Evolutionary conservation across 2,329 filamentous ascomycete species (phyloP).

Genomic region (Aspergillus latus): DNA sequence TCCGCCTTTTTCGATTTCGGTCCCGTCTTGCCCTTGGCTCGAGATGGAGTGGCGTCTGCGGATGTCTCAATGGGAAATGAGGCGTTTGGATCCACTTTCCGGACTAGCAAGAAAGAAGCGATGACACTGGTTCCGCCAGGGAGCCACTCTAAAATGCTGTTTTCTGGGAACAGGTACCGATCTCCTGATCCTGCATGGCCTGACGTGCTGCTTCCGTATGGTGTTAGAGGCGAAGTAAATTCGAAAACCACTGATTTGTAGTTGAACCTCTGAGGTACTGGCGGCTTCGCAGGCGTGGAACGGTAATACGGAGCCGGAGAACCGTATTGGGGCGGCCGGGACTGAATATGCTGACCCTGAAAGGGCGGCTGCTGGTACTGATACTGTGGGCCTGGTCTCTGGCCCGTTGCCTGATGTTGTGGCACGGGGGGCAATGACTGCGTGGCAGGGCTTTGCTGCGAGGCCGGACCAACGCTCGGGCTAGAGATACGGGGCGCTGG

Average conservation of each 20-base stretch:
- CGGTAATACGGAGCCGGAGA: conserved; percentile 37
- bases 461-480: conserved; percentile 14
- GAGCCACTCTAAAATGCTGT: conserved; percentile 50
- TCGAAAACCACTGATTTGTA: conserved; percentile 52
- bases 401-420: conserved; percentile 11
- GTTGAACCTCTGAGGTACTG: conserved; percentile 38
- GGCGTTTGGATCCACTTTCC: conserved; percentile 42
- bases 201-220: conserved; percentile 42
- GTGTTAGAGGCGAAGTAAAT: conserved; percentile 44
- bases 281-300: conserved; percentile 30
- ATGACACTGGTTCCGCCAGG: conserved; percentile 47
- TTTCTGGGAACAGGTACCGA: conserved; percentile 50
- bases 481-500: conserved; percentile 15
- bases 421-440: conserved; percentile 28
- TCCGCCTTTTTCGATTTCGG: conserved; percentile 42
- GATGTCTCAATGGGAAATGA: conserved; percentile 39
- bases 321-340: conserved; percentile 36
- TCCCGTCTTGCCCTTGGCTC: conserved; percentile 31
- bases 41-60: conserved; percentile 29
- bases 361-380: conserved; percentile 34
- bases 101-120: conserved; percentile 50
- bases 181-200: conserved; percentile 46
- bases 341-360: conserved; percentile 36
- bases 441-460: conserved; percentile 25
- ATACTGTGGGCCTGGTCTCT: conserved; percentile 31